Evolutionary conservation across 345 rosid genomes (phyloP).

Genomic region (Limnanthes douglasii): DNA sequence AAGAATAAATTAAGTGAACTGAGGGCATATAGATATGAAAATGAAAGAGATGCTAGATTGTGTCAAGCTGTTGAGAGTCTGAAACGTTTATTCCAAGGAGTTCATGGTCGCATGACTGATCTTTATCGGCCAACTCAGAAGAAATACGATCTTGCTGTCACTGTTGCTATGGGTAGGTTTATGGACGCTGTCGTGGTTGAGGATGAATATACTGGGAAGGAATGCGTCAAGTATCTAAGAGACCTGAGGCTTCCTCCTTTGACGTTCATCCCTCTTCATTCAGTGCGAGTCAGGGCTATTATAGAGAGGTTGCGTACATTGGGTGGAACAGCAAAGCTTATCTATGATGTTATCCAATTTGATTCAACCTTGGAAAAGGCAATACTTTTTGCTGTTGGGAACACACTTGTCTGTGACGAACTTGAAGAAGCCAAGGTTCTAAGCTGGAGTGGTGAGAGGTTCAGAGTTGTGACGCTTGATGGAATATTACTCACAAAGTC

Average conservation of each 20-base stretch:
- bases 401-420: slow-evolving; percentile 88
- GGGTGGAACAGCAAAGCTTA: slow-evolving; percentile 71
- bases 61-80: slow-evolving; percentile 90
- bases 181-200: slow-evolving; percentile 99
- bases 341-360: slow-evolving; percentile 90
- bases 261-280: slow-evolving; percentile 93
- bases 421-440: slow-evolving; percentile 93
- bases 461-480: slow-evolving; percentile 93
- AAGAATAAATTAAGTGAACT: slow-evolving; percentile 82
- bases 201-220: slow-evolving; percentile 91
- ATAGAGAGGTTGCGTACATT: slow-evolving; percentile 66
- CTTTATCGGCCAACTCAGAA: slow-evolving; percentile 87
- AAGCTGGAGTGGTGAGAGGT: slow-evolving; percentile 91
- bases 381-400: slow-evolving; percentile 89
- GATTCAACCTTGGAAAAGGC: slow-evolving; percentile 89
- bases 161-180: slow-evolving; percentile 97
- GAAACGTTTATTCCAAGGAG: slow-evolving; percentile 85
- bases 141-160: slow-evolving; percentile 93
- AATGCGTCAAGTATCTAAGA: slow-evolving; percentile 97
- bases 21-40: slow-evolving; percentile 85
- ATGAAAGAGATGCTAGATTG: slow-evolving; percentile 76
- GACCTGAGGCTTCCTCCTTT: slow-evolving; percentile 98
- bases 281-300: slow-evolving; percentile 86
- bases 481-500: slow-evolving; percentile 86
- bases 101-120: slow-evolving; percentile 96